A percentile compares a stretch with the other conserved stretches of the same genome.
Conservation (phyloP, 1,139 yeast species). For the Yamadazyma blattariae region DNA sequence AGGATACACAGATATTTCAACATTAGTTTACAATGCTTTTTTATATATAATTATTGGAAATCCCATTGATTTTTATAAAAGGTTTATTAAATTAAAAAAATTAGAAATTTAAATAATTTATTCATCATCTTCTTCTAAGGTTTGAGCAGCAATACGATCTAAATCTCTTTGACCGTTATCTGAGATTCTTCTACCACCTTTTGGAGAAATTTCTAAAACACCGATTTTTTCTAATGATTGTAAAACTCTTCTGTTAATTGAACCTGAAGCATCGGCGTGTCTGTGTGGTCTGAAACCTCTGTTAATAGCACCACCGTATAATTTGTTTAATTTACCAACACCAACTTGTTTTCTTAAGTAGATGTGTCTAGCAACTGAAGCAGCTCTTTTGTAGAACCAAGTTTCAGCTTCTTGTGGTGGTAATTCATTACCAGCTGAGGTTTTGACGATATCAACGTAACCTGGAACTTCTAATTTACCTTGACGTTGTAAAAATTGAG, state of each 20-base stretch:
- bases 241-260: conserved; percentile 97
- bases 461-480: conserved; percentile 99
- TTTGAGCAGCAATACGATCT: conserved; percentile 99
- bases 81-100: not conserved
- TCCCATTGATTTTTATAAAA: conserved; percentile 3
- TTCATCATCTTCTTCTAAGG: conserved; percentile 90
- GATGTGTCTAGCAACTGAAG: conserved; percentile 99
- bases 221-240: conserved; percentile 99
- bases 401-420: conserved; percentile 99
- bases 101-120: conserved; percentile 25
- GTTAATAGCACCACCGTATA: conserved; percentile 99
- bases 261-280: conserved; percentile 99
- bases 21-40: conserved; percentile 18
- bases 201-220: conserved; percentile 92
- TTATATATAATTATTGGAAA: conserved; percentile 7
- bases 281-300: conserved; percentile 99
- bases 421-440: conserved; percentile 98
- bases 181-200: conserved; percentile 99
- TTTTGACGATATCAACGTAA: conserved; percentile 99
- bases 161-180: conserved; percentile 99
- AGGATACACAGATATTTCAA: conserved; percentile 8
- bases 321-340: conserved; percentile 98
- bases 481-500: conserved; percentile 99
- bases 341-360: conserved; percentile 99
- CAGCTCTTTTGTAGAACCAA: conserved; percentile 99